Evolutionary conservation across 75 land plant species (phyloP).

Genomic region (Picea glauca): DNA sequence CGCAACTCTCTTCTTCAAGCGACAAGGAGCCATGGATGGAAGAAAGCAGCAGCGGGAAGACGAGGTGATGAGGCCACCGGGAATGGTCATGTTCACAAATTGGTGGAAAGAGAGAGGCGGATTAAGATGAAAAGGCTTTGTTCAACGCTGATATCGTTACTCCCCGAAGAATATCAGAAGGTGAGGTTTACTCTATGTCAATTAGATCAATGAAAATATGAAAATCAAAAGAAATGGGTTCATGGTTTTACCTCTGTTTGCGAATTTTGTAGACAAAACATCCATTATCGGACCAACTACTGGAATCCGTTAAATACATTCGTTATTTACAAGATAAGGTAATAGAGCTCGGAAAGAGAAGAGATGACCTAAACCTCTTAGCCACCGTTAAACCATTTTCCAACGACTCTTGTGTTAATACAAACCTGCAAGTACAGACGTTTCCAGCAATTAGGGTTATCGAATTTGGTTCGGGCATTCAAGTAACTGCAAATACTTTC

Average conservation of each 20-base stretch:
- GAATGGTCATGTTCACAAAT: no score
- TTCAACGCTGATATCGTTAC: neutral
- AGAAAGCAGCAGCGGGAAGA: no score
- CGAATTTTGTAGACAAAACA: neutral
- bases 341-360: neutral
- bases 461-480: neutral
- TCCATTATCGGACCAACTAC: neutral
- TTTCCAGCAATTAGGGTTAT: neutral
- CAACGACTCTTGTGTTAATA: neutral
- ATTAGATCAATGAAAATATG: neutral
- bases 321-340: neutral
- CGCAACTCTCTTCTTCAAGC: no score
- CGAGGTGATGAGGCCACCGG: no score
- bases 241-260: neutral
- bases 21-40: no score
- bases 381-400: neutral
- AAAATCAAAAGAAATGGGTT: neutral
- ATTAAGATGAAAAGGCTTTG: neutral
- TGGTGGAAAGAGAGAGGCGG: no score
- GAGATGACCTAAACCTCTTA: neutral
- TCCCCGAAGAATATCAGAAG: neutral
- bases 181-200: neutral
- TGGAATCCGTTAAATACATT: neutral
- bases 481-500: neutral
- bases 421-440: neutral